Conservation (phyloP, 1,284 basidiomycete species). For the Ceratobasidium sp. region DNA sequence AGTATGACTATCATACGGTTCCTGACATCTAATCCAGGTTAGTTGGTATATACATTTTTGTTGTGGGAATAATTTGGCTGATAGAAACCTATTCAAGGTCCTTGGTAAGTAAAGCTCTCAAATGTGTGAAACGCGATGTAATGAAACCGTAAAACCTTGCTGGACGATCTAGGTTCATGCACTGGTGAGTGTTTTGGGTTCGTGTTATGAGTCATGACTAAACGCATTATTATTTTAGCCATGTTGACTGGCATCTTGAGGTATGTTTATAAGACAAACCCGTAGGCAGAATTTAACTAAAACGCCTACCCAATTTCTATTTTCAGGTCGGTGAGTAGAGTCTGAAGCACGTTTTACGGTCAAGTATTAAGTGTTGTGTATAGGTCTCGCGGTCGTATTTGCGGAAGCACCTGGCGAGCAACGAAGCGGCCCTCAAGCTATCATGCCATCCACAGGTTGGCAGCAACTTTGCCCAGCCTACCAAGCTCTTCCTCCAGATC, state of each 20-base stretch:
- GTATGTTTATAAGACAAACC: conserved; percentile 51
- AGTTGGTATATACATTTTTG: background rate
- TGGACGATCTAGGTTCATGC: conserved; percentile 57
- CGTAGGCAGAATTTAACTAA: background rate
- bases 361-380: background rate
- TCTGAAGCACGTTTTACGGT: background rate
- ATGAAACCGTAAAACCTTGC: background rate
- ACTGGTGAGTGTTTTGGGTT: conserved; percentile 52
- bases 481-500: conserved; percentile 1
- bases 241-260: conserved; percentile 66
- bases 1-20: conserved; percentile 61
- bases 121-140: background rate
- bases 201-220: background rate
- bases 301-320: background rate
- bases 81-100: conserved; percentile 51
- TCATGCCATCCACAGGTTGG: conserved; percentile 54
- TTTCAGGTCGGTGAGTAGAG: conserved; percentile 24
- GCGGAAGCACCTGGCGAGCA: conserved; percentile 58
- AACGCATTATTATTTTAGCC: conserved; percentile 60
- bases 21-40: conserved; percentile 63
- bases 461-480: conserved; percentile 56
- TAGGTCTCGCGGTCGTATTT: conserved; percentile 61
- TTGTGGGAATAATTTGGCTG: background rate
- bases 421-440: conserved; percentile 43
- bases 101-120: conserved; percentile 55